Base-by-base conservation (phyloP, 768 basidiomycete genomes). In the Pulveroboletus sp. region DNA sequence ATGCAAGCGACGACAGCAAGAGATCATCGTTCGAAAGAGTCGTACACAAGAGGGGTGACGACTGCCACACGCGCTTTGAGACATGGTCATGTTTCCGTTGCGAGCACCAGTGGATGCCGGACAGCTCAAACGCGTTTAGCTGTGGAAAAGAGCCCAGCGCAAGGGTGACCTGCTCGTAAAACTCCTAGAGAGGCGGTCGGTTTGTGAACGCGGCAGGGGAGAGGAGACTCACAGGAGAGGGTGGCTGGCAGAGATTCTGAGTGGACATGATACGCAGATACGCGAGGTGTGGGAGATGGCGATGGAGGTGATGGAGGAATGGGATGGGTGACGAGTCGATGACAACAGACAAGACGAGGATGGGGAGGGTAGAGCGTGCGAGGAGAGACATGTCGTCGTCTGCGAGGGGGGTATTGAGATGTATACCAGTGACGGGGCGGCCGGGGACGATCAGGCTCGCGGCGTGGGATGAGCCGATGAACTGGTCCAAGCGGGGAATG, bases 61-160 rank as follows among this genome's bases (percentile, higher is more conserved):
- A 78, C 62, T 77, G 76, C 82, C 81, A 83, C 6, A 75, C 68
- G 25, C 72, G 71, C 51, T 72, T 75, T 33, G 71, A 63, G 27
- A 75, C 70, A 40, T 72, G 63, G 44, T 69, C 61, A 54, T 74
- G 73, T 54, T 67, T 71, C 39, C 67, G 72, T n/a, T 75, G 73
- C 6, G 80, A 81, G 40, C 77, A 74, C 85, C 87, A 90, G 55
- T 84, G 84, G 69, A 89, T 80, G 29, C 87, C 88, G 40, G 78
- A 83, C 24, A 90, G 77, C 62, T 89, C 87, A 59, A 87, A 87
- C 39, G 79, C 77, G 52, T 76, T 70, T 31, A 90, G 75, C 46
- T 78, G 68, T n/a, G 78, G 69, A 52, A 90, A 76, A 8, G 75
- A 75, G n/a, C 75, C 71, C 51, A 90, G 73, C 6, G 74, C 70